Conservation (phyloP, 768 basidiomycete species). For the Tricholoma furcatifolium region DNA sequence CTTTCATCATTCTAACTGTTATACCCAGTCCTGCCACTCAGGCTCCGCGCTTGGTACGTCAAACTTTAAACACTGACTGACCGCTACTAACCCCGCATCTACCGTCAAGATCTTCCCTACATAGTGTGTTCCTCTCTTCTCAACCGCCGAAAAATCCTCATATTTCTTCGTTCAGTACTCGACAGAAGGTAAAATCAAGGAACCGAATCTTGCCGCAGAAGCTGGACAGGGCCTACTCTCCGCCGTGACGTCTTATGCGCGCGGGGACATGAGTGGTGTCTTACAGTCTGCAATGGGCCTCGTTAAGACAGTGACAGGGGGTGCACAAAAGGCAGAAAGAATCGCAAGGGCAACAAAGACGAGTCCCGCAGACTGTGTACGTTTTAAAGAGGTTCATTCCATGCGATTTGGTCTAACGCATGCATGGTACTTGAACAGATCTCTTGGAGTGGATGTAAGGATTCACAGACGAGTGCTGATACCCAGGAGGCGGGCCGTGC, state of each 20-base stretch:
- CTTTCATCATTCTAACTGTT: slow-evolving; percentile 3
- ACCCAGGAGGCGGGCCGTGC: slow-evolving; percentile 63
- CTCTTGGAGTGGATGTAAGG: slow-evolving; percentile 85
- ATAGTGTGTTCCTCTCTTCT: slow-evolving; percentile 38
- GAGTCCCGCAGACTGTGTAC: slow-evolving; percentile 82
- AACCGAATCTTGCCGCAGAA: slow-evolving; percentile 85
- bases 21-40: slow-evolving; percentile 78
- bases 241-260: slow-evolving; percentile 73
- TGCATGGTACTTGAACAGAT: slow-evolving; percentile 44
- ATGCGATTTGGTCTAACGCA: not conserved
- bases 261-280: slow-evolving; percentile 78
- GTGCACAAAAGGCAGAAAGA: slow-evolving; percentile 60
- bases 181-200: slow-evolving; percentile 93
- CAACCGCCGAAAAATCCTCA: not conserved
- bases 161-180: slow-evolving; percentile 58
- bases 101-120: slow-evolving; percentile 63
- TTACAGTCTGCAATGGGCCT: slow-evolving; percentile 72
- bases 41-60: slow-evolving; percentile 76
- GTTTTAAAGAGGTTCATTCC: slow-evolving; percentile 23
- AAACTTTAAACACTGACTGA: not conserved
- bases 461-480: slow-evolving; percentile 82
- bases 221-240: slow-evolving; percentile 86
- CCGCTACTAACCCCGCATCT: not conserved
- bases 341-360: slow-evolving; percentile 63
- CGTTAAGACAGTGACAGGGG: slow-evolving; percentile 72